These are phyloP conservation scores for Fusarium hainanense DNA, from an alignment of 2,329 filamentous ascomycete genomes.

Conservation along the genomic window DNA sequence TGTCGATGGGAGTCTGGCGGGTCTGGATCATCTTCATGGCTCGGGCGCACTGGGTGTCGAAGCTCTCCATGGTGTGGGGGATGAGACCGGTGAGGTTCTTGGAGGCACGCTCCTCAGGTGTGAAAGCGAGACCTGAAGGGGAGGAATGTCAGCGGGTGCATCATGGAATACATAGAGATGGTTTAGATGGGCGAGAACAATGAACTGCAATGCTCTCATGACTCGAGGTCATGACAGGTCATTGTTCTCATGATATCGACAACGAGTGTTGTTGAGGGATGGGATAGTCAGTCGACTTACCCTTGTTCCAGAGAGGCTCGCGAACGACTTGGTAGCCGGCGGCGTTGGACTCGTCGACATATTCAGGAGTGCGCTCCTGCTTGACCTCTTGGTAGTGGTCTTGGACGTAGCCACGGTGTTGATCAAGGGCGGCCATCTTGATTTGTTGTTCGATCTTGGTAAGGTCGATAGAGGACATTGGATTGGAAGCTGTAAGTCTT, in stretches of 20 bases:
- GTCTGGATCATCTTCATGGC: constrained; percentile 80
- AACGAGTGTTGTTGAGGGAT: constrained; percentile 27
- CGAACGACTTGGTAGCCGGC: constrained; percentile 70
- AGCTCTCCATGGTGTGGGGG: constrained; percentile 71
- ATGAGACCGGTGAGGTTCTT: constrained; percentile 75
- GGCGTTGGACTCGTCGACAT: constrained; percentile 63
- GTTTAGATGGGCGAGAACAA: background rate
- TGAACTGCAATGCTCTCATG: constrained; percentile 4
- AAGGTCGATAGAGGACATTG: constrained; percentile 68
- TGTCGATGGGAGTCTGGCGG: constrained; percentile 78
- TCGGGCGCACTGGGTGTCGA: constrained; percentile 70
- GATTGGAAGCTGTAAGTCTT: constrained; percentile 64
- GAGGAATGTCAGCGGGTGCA: constrained; percentile 22
- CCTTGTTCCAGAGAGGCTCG: constrained; percentile 74
- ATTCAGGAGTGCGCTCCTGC: constrained; percentile 65
- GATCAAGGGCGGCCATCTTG: constrained; percentile 69
- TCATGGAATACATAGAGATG: background rate
- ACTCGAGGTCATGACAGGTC: background rate
- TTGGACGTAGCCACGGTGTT: constrained; percentile 69
- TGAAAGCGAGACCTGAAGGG: constrained; percentile 69
- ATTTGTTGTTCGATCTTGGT: constrained; percentile 68
- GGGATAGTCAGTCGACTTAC: constrained; percentile 53
- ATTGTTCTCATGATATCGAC: constrained; percentile 22
- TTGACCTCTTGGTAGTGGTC: constrained; percentile 66
- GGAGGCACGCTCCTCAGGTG: constrained; percentile 69